phyloP scores from a whole-genome alignment of 345 rosid genomes.

The Litchi chinensis region DNA sequence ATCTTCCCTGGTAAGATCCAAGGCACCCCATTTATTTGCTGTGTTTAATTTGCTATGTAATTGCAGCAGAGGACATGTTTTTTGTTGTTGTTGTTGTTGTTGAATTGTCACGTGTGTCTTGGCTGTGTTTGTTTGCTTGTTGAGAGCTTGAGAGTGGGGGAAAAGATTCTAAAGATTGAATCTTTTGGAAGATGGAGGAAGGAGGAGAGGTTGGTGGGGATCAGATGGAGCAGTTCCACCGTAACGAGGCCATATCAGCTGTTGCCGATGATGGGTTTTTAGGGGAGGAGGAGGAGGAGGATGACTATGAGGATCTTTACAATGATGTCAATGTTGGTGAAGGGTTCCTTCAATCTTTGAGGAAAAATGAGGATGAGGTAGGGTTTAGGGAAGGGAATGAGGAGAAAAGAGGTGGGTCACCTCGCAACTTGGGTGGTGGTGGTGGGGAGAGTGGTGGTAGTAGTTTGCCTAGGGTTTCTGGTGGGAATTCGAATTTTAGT shows the following conservation, averaged over 20 bases:
- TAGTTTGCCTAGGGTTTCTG: slow-evolving; percentile 34
- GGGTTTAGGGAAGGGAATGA: slow-evolving; percentile 15
- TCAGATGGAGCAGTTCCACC: slow-evolving; percentile 63
- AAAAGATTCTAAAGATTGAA: slow-evolving; percentile 2
- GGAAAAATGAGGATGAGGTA: slow-evolving; percentile 46
- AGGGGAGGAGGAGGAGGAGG: slow-evolving; percentile 68
- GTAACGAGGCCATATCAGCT: slow-evolving; percentile 69
- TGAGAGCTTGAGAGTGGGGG: background rate
- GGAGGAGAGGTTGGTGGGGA: slow-evolving; percentile 53
- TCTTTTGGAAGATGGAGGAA: slow-evolving; percentile 34
- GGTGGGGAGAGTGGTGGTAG: slow-evolving; percentile 40
- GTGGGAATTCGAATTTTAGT: slow-evolving; percentile 35
- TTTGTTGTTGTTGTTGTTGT: too few species aligned
- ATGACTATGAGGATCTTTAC: slow-evolving; percentile 79
- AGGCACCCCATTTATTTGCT: background rate
- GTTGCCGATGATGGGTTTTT: slow-evolving; percentile 69
- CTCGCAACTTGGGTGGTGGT: background rate
- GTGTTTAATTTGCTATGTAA: slow-evolving; percentile 6
- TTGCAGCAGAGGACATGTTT: background rate
- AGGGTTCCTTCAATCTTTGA: slow-evolving; percentile 65
- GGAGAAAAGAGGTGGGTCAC: slow-evolving; percentile 29
- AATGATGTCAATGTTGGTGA: slow-evolving; percentile 86
- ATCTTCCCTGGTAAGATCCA: slow-evolving; percentile 23
- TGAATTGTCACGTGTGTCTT: background rate
- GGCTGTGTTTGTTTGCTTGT: background rate